These are phyloP conservation scores for Jaltomata sinuosa DNA, from an alignment of 257 asterid genomes.

Conservation along the genomic window DNA sequence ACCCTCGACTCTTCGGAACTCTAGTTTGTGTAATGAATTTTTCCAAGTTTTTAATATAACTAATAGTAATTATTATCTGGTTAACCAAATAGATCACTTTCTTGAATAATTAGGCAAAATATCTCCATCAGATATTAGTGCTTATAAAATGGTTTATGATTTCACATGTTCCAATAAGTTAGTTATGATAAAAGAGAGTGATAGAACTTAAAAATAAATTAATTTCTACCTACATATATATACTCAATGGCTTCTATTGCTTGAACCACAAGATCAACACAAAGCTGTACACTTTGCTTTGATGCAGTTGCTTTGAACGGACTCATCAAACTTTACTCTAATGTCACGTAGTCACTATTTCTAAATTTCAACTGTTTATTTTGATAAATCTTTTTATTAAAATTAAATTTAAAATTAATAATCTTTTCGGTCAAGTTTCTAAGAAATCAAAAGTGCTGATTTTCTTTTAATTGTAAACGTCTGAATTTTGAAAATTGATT, in stretches of 20 bases:
- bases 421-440: neutral
- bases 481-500: neutral
- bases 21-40: neutral
- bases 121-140: neutral
- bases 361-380: neutral
- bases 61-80: too few relatives aligned
- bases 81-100: neutral
- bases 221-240: neutral
- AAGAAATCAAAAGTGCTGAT: neutral
- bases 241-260: neutral
- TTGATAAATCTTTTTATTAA: neutral
- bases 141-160: neutral
- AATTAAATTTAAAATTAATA: neutral
- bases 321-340: neutral
- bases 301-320: neutral
- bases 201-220: neutral
- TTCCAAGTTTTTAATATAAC: neutral
- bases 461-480: neutral
- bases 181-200: neutral
- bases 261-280: neutral
- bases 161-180: neutral
- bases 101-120: neutral
- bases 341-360: neutral
- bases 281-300: neutral
- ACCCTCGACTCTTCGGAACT: too few relatives aligned